These are phyloP conservation scores for Ochetophila trinervis DNA, from an alignment of 306 rosid species.

Conservation along the genomic window DNA sequence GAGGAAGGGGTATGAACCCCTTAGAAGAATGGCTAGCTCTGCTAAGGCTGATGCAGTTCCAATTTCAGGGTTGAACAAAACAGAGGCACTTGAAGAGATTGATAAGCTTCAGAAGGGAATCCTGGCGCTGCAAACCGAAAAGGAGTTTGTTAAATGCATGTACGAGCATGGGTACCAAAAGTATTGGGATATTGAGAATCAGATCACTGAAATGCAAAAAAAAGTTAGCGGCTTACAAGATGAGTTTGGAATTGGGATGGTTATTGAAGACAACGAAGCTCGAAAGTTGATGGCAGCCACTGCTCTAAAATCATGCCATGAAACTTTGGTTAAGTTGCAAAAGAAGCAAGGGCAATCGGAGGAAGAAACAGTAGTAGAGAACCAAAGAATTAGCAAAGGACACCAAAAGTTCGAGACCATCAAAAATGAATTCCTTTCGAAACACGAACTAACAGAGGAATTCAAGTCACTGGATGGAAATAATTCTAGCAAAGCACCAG, in stretches of 20 bases:
- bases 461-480: slow-evolving; percentile 29
- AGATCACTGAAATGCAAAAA: slow-evolving; percentile 59
- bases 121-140: slow-evolving; percentile 71
- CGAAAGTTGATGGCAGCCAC: slow-evolving; percentile 73
- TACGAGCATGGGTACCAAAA: slow-evolving; percentile 62
- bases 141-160: slow-evolving; percentile 81
- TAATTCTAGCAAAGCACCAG: slow-evolving; percentile 28
- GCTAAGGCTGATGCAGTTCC: slow-evolving; percentile 25
- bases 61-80: slow-evolving; percentile 59
- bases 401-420: slow-evolving; percentile 44
- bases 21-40: slow-evolving; percentile 28
- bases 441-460: slow-evolving; percentile 22
- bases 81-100: slow-evolving; percentile 57
- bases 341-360: slow-evolving; percentile 45
- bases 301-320: slow-evolving; percentile 74
- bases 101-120: slow-evolving; percentile 77
- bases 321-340: slow-evolving; percentile 53
- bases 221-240: slow-evolving; percentile 62
- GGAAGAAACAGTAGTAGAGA: slow-evolving; percentile 56
- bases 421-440: slow-evolving; percentile 34
- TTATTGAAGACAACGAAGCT: slow-evolving; percentile 77
- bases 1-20: slow-evolving; percentile 31
- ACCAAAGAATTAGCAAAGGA: slow-evolving; percentile 41
- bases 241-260: slow-evolving; percentile 48
- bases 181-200: slow-evolving; percentile 70